Conservation (phyloP, 2,329 filamentous ascomycete species). For the Botryotinia calthae region DNA sequence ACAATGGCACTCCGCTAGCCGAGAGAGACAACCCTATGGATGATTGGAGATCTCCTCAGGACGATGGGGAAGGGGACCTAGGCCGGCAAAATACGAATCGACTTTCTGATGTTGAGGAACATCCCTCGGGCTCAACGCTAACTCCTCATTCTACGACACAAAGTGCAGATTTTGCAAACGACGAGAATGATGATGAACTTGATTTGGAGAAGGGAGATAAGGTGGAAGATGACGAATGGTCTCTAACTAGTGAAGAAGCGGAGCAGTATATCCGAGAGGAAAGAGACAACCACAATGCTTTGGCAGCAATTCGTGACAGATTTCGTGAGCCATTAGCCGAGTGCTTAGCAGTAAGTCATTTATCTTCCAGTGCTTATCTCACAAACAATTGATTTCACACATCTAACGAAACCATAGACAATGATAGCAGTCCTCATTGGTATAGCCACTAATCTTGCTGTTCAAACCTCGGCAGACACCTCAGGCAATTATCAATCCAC, state of each 20-base stretch:
- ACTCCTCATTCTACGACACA: background rate
- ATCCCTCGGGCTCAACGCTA: background rate
- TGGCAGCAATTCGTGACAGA: constrained; percentile 48
- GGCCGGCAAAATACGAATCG: constrained; percentile 1
- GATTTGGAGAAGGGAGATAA: constrained; percentile 18
- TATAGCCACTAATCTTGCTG: constrained; percentile 48
- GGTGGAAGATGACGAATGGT: constrained; percentile 16
- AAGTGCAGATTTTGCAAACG: background rate
- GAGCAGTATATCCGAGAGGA: constrained; percentile 24
- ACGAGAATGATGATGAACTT: background rate
- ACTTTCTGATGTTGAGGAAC: constrained; percentile 15
- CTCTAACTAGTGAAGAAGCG: constrained; percentile 24
- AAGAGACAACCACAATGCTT: constrained; percentile 24
- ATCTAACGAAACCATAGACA: constrained; percentile 16
- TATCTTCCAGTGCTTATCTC: background rate
- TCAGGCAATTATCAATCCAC: constrained; percentile 46
- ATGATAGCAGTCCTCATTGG: constrained; percentile 42
- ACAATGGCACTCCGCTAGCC: constrained; percentile 14
- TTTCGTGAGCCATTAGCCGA: constrained; percentile 52
- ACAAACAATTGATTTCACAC: background rate
- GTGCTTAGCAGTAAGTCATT: constrained; percentile 42
- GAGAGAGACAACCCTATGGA: constrained; percentile 25
- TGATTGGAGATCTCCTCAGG: constrained; percentile 18
- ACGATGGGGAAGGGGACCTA: background rate
- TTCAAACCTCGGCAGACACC: constrained; percentile 32